Conservation (phyloP, 257 asterid species). For the Salvia hispanica region DNA sequence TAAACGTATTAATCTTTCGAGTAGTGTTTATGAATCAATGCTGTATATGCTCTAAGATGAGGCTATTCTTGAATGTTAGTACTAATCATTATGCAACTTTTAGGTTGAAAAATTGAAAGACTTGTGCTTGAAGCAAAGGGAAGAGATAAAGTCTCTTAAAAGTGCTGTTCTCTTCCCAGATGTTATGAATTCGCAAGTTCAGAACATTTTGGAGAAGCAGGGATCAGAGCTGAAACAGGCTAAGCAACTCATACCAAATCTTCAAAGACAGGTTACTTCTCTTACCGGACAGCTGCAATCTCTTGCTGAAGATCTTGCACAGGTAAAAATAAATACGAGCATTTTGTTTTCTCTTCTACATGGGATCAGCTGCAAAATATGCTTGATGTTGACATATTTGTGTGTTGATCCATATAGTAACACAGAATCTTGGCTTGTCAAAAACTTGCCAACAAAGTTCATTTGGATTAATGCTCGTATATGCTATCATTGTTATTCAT, state of each 20-base stretch:
- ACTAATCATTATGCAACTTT: conserved; percentile 16
- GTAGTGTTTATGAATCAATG: neutral
- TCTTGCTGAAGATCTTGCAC: conserved; percentile 90
- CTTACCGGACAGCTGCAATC: conserved; percentile 83
- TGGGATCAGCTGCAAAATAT: too few species aligned
- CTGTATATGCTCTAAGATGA: neutral
- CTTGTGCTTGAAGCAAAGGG: conserved; percentile 94
- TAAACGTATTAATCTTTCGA: neutral
- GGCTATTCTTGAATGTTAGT: conserved; percentile 5
- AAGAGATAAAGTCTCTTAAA: conserved; percentile 85
- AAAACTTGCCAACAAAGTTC: neutral
- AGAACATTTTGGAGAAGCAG: conserved; percentile 67
- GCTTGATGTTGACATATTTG: too few species aligned
- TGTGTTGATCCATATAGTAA: neutral
- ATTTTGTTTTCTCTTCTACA: too few species aligned
- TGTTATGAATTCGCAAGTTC: conserved; percentile 62
- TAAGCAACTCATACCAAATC: conserved; percentile 80
- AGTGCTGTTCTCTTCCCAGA: conserved; percentile 81
- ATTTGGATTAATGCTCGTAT: neutral
- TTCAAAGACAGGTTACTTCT: conserved; percentile 90
- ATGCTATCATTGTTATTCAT: neutral
- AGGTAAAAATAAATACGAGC: conserved; percentile 46
- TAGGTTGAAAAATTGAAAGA: conserved; percentile 96
- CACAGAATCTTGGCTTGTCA: neutral
- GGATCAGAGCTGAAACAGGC: conserved; percentile 84